Evolutionary conservation across 345 rosid genomes (phyloP).

Genomic region (Eucalyptus pauciflora): DNA sequence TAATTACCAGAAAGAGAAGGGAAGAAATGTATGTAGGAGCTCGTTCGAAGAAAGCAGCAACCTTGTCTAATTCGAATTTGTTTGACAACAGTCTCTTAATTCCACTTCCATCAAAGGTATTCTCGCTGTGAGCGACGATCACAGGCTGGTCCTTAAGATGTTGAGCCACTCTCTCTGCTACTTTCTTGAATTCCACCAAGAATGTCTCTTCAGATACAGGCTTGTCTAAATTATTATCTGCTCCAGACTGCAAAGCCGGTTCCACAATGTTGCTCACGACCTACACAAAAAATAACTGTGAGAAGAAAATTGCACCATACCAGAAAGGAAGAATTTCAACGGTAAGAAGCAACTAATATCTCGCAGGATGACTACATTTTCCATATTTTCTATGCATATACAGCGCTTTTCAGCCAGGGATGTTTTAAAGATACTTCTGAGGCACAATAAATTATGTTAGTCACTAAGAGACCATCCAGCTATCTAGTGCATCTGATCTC

Average conservation of each 20-base stretch:
- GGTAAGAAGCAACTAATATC: not conserved
- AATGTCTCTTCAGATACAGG: slow-evolving; percentile 39
- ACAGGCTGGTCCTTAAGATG: slow-evolving; percentile 87
- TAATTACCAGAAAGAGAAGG: not conserved
- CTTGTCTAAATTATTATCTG: slow-evolving; percentile 17
- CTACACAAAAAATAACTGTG: slow-evolving; percentile 7
- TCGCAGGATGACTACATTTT: not conserved
- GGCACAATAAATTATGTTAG: not conserved
- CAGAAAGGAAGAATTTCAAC: not conserved
- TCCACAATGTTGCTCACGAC: slow-evolving; percentile 71
- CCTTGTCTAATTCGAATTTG: slow-evolving; percentile 88
- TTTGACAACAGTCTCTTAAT: slow-evolving; percentile 60
- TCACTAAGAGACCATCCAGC: not conserved
- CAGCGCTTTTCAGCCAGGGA: not conserved
- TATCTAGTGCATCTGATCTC: not conserved
- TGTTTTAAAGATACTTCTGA: not conserved
- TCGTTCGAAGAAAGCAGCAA: not conserved
- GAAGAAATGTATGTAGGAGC: not conserved
- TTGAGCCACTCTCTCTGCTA: slow-evolving; percentile 53
- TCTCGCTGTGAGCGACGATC: slow-evolving; percentile 87
- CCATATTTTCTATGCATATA: not conserved
- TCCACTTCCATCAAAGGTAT: slow-evolving; percentile 78
- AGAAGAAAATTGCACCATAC: not conserved
- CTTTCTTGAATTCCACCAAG: slow-evolving; percentile 57
- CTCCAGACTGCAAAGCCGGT: slow-evolving; percentile 39